Evolutionary conservation across 257 asterid genomes (phyloP).

Genomic region (Dorcoceras hygrometricum): DNA sequence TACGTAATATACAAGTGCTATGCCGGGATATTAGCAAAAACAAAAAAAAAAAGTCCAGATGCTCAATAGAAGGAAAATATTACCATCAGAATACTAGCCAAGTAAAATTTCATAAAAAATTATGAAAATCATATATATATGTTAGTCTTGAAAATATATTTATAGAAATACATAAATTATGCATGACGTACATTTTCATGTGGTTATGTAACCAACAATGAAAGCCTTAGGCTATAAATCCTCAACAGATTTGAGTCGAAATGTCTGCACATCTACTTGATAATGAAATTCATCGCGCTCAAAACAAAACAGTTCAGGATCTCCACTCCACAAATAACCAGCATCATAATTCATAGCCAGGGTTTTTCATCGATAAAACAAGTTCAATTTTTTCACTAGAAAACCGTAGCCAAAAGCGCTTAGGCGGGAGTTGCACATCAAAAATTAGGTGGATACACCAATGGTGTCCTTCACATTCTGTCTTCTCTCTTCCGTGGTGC

Average conservation of each 20-base stretch:
- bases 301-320: neutral
- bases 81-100: too few species aligned
- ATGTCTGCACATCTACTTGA: neutral
- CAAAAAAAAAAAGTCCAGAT: too few species aligned
- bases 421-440: neutral
- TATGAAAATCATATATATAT: too few species aligned
- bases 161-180: too few species aligned
- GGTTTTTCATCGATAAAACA: neutral
- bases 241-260: neutral
- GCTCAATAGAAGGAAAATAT: too few species aligned
- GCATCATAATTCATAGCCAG: neutral
- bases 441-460: neutral
- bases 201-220: too few species aligned
- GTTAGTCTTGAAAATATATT: too few species aligned
- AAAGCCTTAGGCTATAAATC: too few species aligned
- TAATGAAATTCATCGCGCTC: neutral
- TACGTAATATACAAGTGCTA: too few species aligned
- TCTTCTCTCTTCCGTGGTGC: conserved; percentile 85
- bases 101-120: too few species aligned
- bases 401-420: neutral
- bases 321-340: neutral
- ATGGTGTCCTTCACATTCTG: conserved; percentile 47
- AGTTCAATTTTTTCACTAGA: neutral
- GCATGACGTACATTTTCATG: too few species aligned
- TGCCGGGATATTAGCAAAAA: too few species aligned